Evolutionary conservation across 192 early-diverging fungal species (phyloP).

Genomic region (Linnemannia hyalina): DNA sequence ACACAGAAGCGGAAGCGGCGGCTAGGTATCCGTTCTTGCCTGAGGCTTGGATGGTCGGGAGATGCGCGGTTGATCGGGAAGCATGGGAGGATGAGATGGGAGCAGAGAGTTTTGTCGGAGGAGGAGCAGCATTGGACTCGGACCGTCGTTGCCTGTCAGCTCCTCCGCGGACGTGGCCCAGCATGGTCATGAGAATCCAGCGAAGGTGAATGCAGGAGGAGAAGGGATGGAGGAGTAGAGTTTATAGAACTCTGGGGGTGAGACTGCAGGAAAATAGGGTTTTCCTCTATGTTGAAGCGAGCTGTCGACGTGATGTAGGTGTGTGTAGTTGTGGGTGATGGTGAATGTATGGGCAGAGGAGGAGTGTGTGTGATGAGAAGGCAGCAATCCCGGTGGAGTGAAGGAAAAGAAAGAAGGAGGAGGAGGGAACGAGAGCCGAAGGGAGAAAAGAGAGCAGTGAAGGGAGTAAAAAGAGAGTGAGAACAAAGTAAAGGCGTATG

Average conservation of each 20-base stretch:
- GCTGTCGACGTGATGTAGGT: not conserved
- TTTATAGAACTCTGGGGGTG: not conserved
- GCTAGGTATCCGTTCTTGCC: slow-evolving; percentile 7
- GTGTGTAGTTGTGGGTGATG: not conserved
- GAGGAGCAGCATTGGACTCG: slow-evolving; percentile 13
- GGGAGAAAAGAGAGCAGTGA: not conserved
- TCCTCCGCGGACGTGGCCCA: slow-evolving; percentile 19
- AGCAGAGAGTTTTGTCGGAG: not conserved
- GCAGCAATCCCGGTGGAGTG: not conserved
- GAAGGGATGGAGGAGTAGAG: not conserved
- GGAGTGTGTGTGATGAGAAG: not conserved
- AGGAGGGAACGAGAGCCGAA: not conserved
- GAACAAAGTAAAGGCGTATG: not conserved
- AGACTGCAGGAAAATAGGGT: not conserved
- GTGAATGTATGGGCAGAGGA: not conserved
- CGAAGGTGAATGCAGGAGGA: not conserved
- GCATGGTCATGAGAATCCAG: slow-evolving; percentile 22
- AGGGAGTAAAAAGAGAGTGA: not conserved
- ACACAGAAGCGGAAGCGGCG: too few relatives aligned
- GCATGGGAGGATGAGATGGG: not conserved
- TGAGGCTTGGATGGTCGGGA: not conserved
- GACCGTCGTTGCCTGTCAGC: slow-evolving; percentile 15
- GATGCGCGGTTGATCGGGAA: not conserved
- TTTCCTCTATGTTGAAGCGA: not conserved
- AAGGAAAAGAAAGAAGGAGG: slow-evolving; percentile 11